A percentile compares a stretch with the other conserved stretches of the same genome.
phyloP scores from a whole-genome alignment of 805 yeast species.

The Tetrapisispora pingtungensis region DNA sequence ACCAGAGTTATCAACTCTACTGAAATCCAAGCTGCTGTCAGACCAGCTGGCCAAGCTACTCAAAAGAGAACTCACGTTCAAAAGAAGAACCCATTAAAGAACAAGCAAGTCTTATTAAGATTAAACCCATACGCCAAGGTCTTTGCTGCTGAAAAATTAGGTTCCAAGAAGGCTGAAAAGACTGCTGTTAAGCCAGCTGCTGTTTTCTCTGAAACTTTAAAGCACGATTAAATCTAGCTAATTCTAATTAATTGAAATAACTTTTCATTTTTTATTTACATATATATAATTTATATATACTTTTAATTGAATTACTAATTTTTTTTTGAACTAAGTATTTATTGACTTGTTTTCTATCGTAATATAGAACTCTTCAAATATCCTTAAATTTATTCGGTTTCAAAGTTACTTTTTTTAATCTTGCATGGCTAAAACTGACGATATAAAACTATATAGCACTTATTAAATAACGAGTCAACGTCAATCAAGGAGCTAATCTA shows the following conservation, averaged over 20 bases:
- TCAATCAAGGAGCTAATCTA: conserved; percentile 64
- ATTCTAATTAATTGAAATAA: conserved; percentile 1
- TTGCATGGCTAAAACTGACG: no score
- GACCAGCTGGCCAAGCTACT: conserved; percentile 90
- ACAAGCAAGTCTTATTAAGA: conserved; percentile 96
- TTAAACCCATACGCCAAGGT: conserved; percentile 99
- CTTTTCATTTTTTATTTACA: neutral
- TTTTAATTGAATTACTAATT: conserved; percentile 2
- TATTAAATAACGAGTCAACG: no score
- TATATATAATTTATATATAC: neutral
- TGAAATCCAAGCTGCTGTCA: conserved; percentile 95
- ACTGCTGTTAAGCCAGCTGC: conserved; percentile 61
- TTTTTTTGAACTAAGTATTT: neutral
- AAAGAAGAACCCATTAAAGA: conserved; percentile 99
- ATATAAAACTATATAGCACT: no score
- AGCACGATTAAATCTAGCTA: conserved; percentile 38
- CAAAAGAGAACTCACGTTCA: conserved; percentile 91
- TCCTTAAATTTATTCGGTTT: no score
- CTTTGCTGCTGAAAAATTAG: conserved; percentile 83
- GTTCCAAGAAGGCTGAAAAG: conserved; percentile 67
- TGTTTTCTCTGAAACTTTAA: conserved; percentile 57
- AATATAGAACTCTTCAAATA: no score
- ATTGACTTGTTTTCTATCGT: no score
- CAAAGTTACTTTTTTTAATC: no score
- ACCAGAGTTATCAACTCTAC: conserved; percentile 97